Evolutionary conservation across 257 asterid species (phyloP).

Genomic region (Jasminum sambac): DNA sequence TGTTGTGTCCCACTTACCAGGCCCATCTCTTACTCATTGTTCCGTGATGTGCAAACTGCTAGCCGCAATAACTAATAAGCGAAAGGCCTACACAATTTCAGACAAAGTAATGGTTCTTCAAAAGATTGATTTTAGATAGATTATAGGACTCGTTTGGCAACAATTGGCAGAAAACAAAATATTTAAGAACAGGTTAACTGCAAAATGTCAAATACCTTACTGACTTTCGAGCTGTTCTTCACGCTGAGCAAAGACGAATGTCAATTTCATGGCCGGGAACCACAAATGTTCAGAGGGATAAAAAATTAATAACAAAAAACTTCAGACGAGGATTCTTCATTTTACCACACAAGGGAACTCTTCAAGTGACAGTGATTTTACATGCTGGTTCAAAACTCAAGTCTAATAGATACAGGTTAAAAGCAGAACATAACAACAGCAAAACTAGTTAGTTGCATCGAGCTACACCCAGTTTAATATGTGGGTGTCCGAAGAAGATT

Average conservation of each 20-base stretch:
- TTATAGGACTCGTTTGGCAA: not conserved
- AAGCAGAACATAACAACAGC: slow-evolving; percentile 16
- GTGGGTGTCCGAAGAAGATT: slow-evolving; percentile 12
- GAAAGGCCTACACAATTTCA: not conserved
- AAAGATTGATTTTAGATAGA: not conserved
- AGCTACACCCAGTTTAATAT: slow-evolving; percentile 14
- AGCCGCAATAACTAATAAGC: not conserved
- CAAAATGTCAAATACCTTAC: not conserved
- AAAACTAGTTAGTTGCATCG: slow-evolving; percentile 7
- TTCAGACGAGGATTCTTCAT: slow-evolving; percentile 5
- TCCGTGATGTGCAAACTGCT: not conserved
- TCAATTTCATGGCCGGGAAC: not conserved
- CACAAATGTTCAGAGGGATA: not conserved
- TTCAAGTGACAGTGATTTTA: slow-evolving; percentile 1
- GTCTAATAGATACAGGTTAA: slow-evolving; percentile 9
- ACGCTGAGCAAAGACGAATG: slow-evolving; percentile 8
- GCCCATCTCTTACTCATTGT: not conserved
- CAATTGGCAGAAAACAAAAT: slow-evolving; percentile 6
- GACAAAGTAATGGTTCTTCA: not conserved
- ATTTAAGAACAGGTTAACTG: not conserved
- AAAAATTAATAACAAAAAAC: no score
- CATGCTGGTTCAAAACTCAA: slow-evolving; percentile 8
- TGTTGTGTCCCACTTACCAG: not conserved
- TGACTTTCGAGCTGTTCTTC: slow-evolving; percentile 2
- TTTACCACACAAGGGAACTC: slow-evolving; percentile 11